These are phyloP conservation scores for Fusarium miscanthi DNA, from an alignment of 2,329 filamentous ascomycete species.

Conservation along the genomic window DNA sequence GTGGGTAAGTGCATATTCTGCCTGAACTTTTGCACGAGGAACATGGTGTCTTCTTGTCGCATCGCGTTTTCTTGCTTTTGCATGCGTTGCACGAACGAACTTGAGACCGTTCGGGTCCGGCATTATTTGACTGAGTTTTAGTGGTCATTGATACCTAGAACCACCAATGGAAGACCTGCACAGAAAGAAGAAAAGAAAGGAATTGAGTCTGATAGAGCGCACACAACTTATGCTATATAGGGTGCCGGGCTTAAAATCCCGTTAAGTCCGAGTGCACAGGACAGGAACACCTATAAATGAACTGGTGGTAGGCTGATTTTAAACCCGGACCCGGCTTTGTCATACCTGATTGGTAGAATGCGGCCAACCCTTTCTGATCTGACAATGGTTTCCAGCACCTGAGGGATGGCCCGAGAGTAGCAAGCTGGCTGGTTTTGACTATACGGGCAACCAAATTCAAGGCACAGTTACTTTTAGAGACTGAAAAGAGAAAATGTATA, in stretches of 20 bases:
- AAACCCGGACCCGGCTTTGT: neutral
- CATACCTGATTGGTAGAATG: accelerated
- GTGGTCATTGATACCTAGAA: neutral
- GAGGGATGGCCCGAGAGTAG: neutral
- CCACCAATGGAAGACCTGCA: accelerated
- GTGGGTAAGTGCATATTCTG: neutral
- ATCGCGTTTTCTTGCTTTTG: constrained; percentile 9
- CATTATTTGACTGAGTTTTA: accelerated
- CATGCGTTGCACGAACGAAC: neutral
- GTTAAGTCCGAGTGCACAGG: neutral
- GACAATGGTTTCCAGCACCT: accelerated
- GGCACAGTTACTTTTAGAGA: neutral
- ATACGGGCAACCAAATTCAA: no score
- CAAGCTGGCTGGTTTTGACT: neutral
- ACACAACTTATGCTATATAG: neutral
- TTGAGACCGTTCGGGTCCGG: neutral
- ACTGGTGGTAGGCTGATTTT: neutral
- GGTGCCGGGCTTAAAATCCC: neutral
- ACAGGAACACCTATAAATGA: accelerated
- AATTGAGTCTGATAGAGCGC: accelerated
- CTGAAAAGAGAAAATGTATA: neutral
- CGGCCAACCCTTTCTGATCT: accelerated
- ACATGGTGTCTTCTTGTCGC: constrained; percentile 2
- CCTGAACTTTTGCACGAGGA: neutral
- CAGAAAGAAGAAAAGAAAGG: neutral